Base-by-base conservation (phyloP, 441 rosid genomes). In the Biscutella laevigata region DNA sequence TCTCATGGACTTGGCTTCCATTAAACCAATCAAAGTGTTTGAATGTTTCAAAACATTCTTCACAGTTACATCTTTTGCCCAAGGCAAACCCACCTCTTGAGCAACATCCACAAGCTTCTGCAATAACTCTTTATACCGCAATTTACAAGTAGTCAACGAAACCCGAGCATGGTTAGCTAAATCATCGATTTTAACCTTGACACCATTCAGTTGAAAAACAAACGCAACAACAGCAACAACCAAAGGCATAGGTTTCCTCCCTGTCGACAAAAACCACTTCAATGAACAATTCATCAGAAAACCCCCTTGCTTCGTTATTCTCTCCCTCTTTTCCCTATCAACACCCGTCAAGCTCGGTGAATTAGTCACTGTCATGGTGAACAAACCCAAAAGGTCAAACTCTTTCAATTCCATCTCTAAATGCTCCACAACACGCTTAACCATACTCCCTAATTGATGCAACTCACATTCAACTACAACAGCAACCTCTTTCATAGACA, bases 231-330 rank as follows among this genome's bases (percentile, higher is more conserved):
- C 89, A 0, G 98, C 92, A 0, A 60, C 84, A 66, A 86, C 89
- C 53, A 84, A 59, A 0, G 94, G 97, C 69, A 79, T 53, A 0
- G 95, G 97, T 41, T 76, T 78, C 71, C 97, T 77, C 26, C 95
- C 97, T 0, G 90, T 88, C 0, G 90, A 77, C 66, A 86, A 46
- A 72, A 64, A 82, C 96, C 99, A 92, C 64, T 77, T 88, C 32
- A 82, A 59, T 0, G 77, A 65, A 69, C 95, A 88, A 50, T 92
- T 88, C 46, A 82, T 67, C 77, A 92, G 54, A 55, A 92, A 83
- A 5, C 55, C 68, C 2, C 97, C 97, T 67, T 85, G 99, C 59
- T 72, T 70, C 59, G 38, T 57, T 72, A 92, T 67, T 51, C 48
- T 75, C 57, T 69, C 81, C 45, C 52, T 54, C 51, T 50, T 70